A percentile compares a stretch with the other conserved stretches of the same genome.
Conservation (phyloP, 2,329 filamentous ascomycete genomes). For the Thermothelomyces thermophilus region DNA sequence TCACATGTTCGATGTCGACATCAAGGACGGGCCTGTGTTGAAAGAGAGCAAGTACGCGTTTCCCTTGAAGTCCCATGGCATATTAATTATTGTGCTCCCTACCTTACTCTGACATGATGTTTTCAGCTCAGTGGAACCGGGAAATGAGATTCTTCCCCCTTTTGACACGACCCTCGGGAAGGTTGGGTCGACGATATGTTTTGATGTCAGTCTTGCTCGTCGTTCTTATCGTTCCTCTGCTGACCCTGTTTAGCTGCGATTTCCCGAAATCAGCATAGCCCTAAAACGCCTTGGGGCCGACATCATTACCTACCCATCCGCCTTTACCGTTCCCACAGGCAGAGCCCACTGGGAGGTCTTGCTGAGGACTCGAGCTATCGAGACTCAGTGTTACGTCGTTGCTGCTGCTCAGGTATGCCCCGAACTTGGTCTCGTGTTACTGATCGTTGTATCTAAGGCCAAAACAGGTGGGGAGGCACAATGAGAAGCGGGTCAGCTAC, state of each 20-base stretch:
- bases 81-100: not conserved
- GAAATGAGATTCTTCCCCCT: constrained; percentile 56
- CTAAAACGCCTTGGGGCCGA: constrained; percentile 49
- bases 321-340: constrained; percentile 83
- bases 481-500: constrained; percentile 72
- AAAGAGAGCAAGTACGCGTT: constrained; percentile 23
- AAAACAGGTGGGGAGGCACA: constrained; percentile 33
- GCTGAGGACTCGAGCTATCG: constrained; percentile 73
- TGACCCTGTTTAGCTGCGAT: constrained; percentile 17
- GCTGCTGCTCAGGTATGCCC: constrained; percentile 63
- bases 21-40: constrained; percentile 26
- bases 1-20: constrained; percentile 73
- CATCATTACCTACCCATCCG: constrained; percentile 78
- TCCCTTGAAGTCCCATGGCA: too few relatives aligned
- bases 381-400: constrained; percentile 81
- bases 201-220: constrained; percentile 65
- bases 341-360: constrained; percentile 79
- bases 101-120: not conserved
- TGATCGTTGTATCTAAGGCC: not conserved
- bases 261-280: constrained; percentile 26
- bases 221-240: not conserved
- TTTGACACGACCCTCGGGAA: constrained; percentile 68
- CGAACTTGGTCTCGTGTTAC: not conserved
- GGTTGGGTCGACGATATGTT: constrained; percentile 79
- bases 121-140: constrained; percentile 57